Base-by-base conservation (phyloP, 140 eudicot species). In the Flaveria floridana region DNA sequence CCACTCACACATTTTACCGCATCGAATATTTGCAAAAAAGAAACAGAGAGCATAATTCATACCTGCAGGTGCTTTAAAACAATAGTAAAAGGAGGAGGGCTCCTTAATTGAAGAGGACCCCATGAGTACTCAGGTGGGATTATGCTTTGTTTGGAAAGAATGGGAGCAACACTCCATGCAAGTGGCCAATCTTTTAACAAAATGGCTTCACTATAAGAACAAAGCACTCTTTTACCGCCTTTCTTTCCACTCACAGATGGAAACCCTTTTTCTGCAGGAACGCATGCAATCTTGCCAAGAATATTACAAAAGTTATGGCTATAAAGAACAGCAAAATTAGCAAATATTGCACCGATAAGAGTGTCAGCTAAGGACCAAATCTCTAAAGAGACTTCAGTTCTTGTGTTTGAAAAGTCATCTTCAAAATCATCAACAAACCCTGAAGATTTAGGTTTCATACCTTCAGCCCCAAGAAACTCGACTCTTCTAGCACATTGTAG, bases 81-180 rank as follows among this genome's bases (percentile, higher is more conserved):
- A n/a, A 81, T 70, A 11, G 88, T 37, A 78, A 88, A 94, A 19
- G 87, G 73, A 76, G 99, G 99, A 83, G 99, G 99, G 55, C 88
- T 94, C 78, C 87, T 84, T 82, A 94, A 83, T 34, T 87, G 87
- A 41, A 94, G 89, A 50, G 87, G 78, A 16, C 96, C 97, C 99
- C 99, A 90, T 56, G 99, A 81, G 77, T 94, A 94, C 62, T 94
- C 99, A 7, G 99, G 99, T 59, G 99, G 99, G 64, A 95, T 80
- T 76, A 91, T 82, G 74, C 83, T 85, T 76, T 84, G 92, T 82
- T 79, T 84, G 12, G 90, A 80, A 71, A 91, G 86, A 67, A 91
- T 95, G 47, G 97, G 96, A 30, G 96, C 86, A 84, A 76, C 86
- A 64, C 96, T 88, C 99, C 99, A 94, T 51, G 91, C 99, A 85